These are phyloP conservation scores for Keqinozyma sinolaborantium DNA, from an alignment of 1,139 yeast genomes.

Conservation along the genomic window DNA sequence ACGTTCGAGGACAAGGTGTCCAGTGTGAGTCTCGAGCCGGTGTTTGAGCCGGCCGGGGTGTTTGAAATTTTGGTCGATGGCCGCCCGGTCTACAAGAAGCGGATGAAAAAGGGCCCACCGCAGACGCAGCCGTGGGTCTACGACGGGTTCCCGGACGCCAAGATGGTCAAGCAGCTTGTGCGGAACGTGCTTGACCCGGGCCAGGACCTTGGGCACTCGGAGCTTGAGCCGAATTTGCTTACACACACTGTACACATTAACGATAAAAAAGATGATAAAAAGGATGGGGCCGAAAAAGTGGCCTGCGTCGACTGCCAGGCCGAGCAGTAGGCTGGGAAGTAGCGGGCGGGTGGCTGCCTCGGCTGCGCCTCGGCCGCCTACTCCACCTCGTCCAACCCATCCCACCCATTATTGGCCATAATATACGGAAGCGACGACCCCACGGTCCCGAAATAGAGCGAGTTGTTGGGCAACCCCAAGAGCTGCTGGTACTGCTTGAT, in stretches of 20 bases:
- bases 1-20: slow-evolving; percentile 38
- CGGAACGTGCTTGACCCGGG: slow-evolving; percentile 27
- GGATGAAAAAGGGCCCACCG: slow-evolving; percentile 26
- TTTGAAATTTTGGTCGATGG: slow-evolving; percentile 20
- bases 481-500: slow-evolving; percentile 40
- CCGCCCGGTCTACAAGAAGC: slow-evolving; percentile 32
- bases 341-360: slow-evolving; percentile 1
- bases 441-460: slow-evolving; percentile 35
- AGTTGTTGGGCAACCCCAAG: slow-evolving; percentile 40
- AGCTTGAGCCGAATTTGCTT: too few species aligned
- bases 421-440: slow-evolving; percentile 43
- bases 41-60: slow-evolving; percentile 35
- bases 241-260: too few species aligned
- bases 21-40: slow-evolving; percentile 39
- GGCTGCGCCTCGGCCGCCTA: slow-evolving; percentile 1
- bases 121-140: slow-evolving; percentile 30
- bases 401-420: slow-evolving; percentile 39
- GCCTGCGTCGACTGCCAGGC: slow-evolving; percentile 9
- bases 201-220: slow-evolving; percentile 28
- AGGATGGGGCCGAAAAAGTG: not conserved
- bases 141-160: slow-evolving; percentile 48
- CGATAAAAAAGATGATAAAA: too few species aligned
- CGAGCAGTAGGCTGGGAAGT: slow-evolving; percentile 5
- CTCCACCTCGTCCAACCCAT: slow-evolving; percentile 22
- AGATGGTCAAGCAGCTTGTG: slow-evolving; percentile 34